Conservation (phyloP, 2,329 filamentous ascomycete species). For the Phaeosphaeria sp. region DNA sequence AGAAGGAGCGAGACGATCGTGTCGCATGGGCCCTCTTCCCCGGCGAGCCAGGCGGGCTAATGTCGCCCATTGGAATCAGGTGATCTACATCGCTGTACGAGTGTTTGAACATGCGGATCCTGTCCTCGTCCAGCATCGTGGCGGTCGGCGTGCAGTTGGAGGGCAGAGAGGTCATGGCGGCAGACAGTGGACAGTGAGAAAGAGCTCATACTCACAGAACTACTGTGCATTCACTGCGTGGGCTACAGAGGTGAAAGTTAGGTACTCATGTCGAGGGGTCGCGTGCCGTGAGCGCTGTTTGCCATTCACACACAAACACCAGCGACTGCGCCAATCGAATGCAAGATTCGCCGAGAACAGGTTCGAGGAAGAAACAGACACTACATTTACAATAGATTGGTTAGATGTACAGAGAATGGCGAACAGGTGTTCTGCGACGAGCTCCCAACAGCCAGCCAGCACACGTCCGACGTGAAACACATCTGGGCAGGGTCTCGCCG, state of each 20-base stretch:
- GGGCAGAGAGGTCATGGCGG: conserved; percentile 3
- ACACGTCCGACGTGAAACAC: neutral
- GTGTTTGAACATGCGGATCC: conserved; percentile 31
- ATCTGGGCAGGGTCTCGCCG: conserved; percentile 30
- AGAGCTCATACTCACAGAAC: conserved; percentile 28
- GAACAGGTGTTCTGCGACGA: conserved; percentile 2
- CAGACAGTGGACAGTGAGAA: conserved; percentile 12
- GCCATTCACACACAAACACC: neutral
- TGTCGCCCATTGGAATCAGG: conserved; percentile 21
- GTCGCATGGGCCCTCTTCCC: conserved; percentile 11
- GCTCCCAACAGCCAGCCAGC: neutral
- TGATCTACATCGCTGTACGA: conserved; percentile 30
- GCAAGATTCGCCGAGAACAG: neutral
- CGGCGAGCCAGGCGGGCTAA: conserved; percentile 20
- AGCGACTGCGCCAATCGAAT: neutral
- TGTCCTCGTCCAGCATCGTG: conserved; percentile 25
- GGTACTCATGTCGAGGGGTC: conserved; percentile 29
- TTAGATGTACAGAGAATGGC: neutral
- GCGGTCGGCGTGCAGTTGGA: conserved; percentile 7
- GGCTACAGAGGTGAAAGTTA: conserved; percentile 29
- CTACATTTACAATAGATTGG: neutral
- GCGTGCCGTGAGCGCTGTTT: conserved; percentile 23
- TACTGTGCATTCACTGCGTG: conserved; percentile 20
- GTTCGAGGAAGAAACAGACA: neutral
- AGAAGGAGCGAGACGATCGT: conserved; percentile 29